Evolutionary conservation across 345 rosid species (phyloP).

Genomic region (Zanthoxylum bungeanum): DNA sequence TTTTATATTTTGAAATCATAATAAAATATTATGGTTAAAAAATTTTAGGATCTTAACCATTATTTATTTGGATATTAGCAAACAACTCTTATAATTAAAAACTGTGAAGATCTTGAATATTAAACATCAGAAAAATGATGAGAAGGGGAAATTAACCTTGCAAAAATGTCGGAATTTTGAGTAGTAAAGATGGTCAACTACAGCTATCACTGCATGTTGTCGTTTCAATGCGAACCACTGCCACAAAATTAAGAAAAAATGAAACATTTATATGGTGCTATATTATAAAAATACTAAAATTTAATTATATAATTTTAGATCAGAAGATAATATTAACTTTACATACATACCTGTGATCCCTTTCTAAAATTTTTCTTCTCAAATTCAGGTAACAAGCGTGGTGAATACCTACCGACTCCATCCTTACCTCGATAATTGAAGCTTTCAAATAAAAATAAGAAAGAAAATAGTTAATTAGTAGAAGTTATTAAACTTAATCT

Average conservation of each 20-base stretch:
- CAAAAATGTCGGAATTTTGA: slow-evolving; percentile 83
- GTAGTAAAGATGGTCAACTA: slow-evolving; percentile 91
- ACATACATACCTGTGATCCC: slow-evolving; percentile 83
- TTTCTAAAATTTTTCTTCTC: slow-evolving; percentile 88
- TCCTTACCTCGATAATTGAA: slow-evolving; percentile 91
- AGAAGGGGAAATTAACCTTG: slow-evolving; percentile 43
- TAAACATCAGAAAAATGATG: background rate
- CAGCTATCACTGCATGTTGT: slow-evolving; percentile 82
- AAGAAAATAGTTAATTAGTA: background rate
- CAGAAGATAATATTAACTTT: background rate
- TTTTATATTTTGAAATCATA: no score
- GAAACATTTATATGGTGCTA: no score
- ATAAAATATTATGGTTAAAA: no score
- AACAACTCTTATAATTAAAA: no score
- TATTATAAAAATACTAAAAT: no score
- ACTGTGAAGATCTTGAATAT: background rate
- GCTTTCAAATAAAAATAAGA: slow-evolving; percentile 42
- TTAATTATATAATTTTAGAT: background rate
- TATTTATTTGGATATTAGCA: no score
- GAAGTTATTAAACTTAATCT: background rate
- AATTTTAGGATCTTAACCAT: no score
- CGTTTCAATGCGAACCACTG: slow-evolving; percentile 99
- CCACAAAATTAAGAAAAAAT: slow-evolving; percentile 21
- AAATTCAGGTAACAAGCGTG: slow-evolving; percentile 89
- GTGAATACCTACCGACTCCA: slow-evolving; percentile 91